Evolutionary conservation across 345 rosid genomes (phyloP).

Genomic region (Dipteronia dyeriana): DNA sequence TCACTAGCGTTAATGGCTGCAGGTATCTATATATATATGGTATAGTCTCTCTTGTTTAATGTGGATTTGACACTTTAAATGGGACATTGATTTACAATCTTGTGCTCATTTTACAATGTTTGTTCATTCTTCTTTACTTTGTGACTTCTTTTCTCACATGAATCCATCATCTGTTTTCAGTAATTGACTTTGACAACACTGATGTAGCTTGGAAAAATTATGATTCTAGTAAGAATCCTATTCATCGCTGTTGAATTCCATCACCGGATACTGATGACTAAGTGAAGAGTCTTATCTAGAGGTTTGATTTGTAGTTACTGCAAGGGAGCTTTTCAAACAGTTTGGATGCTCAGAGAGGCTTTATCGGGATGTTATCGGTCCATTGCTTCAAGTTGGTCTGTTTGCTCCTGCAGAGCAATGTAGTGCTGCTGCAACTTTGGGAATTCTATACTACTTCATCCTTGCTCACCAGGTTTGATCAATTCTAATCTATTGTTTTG

Average conservation of each 20-base stretch:
- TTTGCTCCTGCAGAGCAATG: constrained; percentile 63
- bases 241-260: constrained; percentile 9
- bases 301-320: constrained; percentile 49
- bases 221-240: constrained; percentile 53
- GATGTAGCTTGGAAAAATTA: constrained; percentile 67
- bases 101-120: not conserved
- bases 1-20: constrained; percentile 63
- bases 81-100: not conserved
- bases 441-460: constrained; percentile 43
- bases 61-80: not conserved
- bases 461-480: constrained; percentile 58
- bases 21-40: constrained; percentile 33
- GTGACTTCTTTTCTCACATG: constrained; percentile 6
- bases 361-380: constrained; percentile 39
- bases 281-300: constrained; percentile 40
- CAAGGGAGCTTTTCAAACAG: constrained; percentile 69
- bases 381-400: constrained; percentile 67
- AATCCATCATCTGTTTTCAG: constrained; percentile 42
- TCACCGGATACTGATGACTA: constrained; percentile 7
- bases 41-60: not conserved
- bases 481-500: not conserved
- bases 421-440: constrained; percentile 67
- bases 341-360: constrained; percentile 61
- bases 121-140: not conserved
- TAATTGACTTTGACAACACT: constrained; percentile 68